Conservation (phyloP, 2,329 filamentous ascomycete species). For the Moelleriella libera region DNA sequence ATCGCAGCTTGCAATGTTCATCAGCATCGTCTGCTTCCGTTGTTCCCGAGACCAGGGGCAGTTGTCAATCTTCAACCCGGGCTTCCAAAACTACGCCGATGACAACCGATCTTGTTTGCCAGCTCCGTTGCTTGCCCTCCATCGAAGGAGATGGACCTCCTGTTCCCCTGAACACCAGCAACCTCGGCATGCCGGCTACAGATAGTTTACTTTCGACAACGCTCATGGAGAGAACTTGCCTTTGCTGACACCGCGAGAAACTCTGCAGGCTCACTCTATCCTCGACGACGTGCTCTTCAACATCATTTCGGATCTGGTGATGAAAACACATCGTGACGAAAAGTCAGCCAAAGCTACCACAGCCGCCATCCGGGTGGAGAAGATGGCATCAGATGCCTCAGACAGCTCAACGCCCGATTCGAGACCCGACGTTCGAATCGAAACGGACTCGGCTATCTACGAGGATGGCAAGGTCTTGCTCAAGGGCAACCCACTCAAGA, state of each 20-base stretch:
- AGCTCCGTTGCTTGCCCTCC: neutral
- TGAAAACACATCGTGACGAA: slow-evolving; percentile 65
- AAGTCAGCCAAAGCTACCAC: slow-evolving; percentile 58
- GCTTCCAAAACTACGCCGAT: no score
- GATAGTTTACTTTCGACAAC: no score
- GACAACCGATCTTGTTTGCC: neutral
- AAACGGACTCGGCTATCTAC: slow-evolving; percentile 56
- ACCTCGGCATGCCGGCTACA: neutral
- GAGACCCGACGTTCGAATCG: slow-evolving; percentile 40
- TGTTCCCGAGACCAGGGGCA: no score
- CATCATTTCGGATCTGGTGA: slow-evolving; percentile 59
- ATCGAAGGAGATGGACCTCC: neutral
- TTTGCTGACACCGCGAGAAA: neutral
- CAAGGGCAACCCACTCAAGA: slow-evolving; percentile 59
- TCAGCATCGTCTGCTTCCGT: no score
- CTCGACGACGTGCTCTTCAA: slow-evolving; percentile 66
- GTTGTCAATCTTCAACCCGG: no score
- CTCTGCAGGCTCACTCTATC: slow-evolving; percentile 43
- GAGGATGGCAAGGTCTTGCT: slow-evolving; percentile 54
- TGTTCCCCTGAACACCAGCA: neutral
- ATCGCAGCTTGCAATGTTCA: no score
- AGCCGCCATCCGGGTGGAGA: slow-evolving; percentile 50
- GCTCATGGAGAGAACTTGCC: neutral
- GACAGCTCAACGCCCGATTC: slow-evolving; percentile 38
- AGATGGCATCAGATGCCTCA: slow-evolving; percentile 40